Base-by-base conservation (phyloP, 2,329 filamentous ascomycete genomes). In the Ceratocystiopsis minuta region DNA sequence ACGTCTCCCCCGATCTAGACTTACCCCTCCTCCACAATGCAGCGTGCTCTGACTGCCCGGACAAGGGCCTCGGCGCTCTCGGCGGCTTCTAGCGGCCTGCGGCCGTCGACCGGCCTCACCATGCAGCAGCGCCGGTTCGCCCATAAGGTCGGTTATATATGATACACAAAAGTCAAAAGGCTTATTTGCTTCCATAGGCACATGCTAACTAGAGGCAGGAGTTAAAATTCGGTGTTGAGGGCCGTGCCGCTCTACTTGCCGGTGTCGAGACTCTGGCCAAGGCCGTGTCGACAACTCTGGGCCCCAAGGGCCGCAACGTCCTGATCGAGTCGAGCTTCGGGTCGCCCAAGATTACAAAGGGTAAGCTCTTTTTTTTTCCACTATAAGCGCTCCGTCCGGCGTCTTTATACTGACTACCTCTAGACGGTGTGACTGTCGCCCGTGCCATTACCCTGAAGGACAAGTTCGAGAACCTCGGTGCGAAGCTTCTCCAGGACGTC, bases 391-490 rank as follows among this genome's bases (percentile, higher is more conserved):
- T 28, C 9, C 5, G 24, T 28, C 9, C 24, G 24, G 24, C 24
- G 24, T 28, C 24, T 28, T n/a, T 28, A 28, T 28, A 28, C 24
- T 28, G 24, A 28, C 24, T 28, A 10, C 24, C 11, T 28, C 2
- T 20, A 87, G 82, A 90, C 64, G 83, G 83, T 77, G 83, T 90
- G 38, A 87, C 81, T 53, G 83, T 90, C 54, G 83, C 83, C 53
- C 88, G 80, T 67, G 86, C 88, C 49, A 82, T 98, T 57, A 76
- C 75, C 50, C 77, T 98, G 51, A 78, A 98, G 73, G 90, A 98
- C 74, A 96, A 96, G 69, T 98, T 95, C 65, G 90, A 98, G 70
- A 98, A 98, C 72, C 83, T 98, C 54, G 90, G 90, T 62, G 90
- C 90, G 56, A 82, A 84, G 59, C 78, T 98, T 52, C 77, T 98